A percentile compares a stretch with the other conserved stretches of the same genome.
Evolutionary conservation across 345 rosid species (phyloP).

Genomic region (Ceriops tagal): DNA sequence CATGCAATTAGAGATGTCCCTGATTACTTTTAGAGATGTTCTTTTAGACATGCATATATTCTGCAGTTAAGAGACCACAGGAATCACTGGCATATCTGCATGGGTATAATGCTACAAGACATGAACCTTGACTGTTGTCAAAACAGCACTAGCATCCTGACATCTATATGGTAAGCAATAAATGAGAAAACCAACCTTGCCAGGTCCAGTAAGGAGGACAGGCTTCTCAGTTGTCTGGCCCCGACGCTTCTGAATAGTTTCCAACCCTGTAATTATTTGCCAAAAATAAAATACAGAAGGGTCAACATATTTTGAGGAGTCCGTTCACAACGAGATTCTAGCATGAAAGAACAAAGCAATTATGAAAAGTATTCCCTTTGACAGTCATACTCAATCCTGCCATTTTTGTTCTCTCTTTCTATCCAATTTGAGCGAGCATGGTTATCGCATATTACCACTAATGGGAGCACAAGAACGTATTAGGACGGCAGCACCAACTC

Average conservation of each 20-base stretch:
- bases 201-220: slow-evolving; percentile 80
- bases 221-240: slow-evolving; percentile 76
- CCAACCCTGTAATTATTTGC: slow-evolving; percentile 52
- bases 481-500: slow-evolving; percentile 84
- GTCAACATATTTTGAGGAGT: neutral
- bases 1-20: no score
- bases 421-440: neutral
- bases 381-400: neutral
- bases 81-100: no score
- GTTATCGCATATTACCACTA: slow-evolving; percentile 44
- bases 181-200: slow-evolving; percentile 56
- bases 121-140: neutral
- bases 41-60: no score
- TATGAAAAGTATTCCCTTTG: neutral
- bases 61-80: no score
- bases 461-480: slow-evolving; percentile 87
- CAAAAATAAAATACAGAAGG: neutral
- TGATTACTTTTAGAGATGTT: no score
- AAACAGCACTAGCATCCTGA: neutral
- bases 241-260: slow-evolving; percentile 82
- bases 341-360: neutral
- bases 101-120: neutral
- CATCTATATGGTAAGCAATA: neutral
- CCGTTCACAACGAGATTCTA: neutral
- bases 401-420: neutral